Conservation (phyloP, 176 grass and related monocot genomes). For the Cenchrus fungigraminus region DNA sequence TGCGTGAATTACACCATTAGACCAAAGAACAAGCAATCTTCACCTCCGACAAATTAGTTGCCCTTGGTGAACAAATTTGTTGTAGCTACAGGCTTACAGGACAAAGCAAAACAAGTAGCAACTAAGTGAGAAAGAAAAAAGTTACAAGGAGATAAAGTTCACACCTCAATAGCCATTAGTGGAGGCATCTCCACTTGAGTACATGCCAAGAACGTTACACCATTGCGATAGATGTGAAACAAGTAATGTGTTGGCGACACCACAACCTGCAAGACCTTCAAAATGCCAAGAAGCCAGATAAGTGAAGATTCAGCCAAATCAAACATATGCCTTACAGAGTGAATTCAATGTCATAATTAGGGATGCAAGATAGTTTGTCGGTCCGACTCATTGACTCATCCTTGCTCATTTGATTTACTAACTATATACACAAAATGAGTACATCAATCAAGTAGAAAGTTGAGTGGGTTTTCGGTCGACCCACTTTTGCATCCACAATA, state of each 20-base stretch:
- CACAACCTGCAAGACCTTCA: slow-evolving; percentile 75
- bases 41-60: background rate
- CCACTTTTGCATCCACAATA: background rate
- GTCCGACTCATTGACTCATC: background rate
- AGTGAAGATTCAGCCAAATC: background rate
- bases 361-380: background rate
- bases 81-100: background rate
- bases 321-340: background rate
- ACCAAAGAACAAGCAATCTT: slow-evolving; percentile 2
- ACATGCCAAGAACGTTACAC: slow-evolving; percentile 80
- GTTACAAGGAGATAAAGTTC: background rate
- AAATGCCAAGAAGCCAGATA: slow-evolving; percentile 1
- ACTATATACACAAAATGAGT: background rate
- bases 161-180: slow-evolving; percentile 80
- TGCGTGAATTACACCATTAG: background rate
- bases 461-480: background rate
- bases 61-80: background rate
- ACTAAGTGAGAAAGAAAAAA: background rate
- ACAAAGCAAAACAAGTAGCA: background rate
- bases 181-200: slow-evolving; percentile 91
- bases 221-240: slow-evolving; percentile 72
- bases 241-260: slow-evolving; percentile 92
- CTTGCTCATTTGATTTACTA: background rate
- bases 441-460: background rate
- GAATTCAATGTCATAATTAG: background rate